These are phyloP conservation scores for Patellifolia procumbens DNA, from an alignment of 179 eudicot genomes.

Conservation along the genomic window DNA sequence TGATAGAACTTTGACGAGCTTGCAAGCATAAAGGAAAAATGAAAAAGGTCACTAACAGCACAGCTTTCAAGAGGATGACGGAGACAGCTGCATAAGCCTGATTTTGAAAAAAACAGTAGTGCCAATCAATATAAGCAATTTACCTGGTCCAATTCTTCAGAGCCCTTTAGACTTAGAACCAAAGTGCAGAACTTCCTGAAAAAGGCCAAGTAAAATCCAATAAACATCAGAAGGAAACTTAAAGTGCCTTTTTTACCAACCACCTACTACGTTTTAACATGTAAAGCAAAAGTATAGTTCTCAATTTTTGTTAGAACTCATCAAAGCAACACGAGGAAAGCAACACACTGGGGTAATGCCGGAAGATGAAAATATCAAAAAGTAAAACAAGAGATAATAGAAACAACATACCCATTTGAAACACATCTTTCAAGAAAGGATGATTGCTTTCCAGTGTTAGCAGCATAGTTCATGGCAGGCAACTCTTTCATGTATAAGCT, in stretches of 20 bases:
- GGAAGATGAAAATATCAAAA: neutral
- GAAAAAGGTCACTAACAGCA: neutral
- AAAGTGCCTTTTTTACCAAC: neutral
- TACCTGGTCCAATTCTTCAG: conserved; percentile 57
- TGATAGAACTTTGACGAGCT: neutral
- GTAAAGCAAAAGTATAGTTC: neutral
- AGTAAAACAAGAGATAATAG: neutral
- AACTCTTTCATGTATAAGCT: conserved; percentile 64
- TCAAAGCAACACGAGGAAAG: neutral
- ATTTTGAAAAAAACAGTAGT: neutral
- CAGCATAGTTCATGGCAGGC: conserved; percentile 89
- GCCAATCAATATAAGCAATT: conserved; percentile 16
- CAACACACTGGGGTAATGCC: neutral
- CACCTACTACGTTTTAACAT: neutral
- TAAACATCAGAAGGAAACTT: neutral
- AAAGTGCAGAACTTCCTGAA: conserved; percentile 81
- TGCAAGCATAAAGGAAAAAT: neutral
- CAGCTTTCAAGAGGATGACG: neutral
- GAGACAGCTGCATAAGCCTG: neutral
- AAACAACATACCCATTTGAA: conserved; percentile 60
- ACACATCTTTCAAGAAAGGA: conserved; percentile 85
- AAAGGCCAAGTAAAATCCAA: conserved; percentile 13
- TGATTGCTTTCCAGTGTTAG: conserved; percentile 88
- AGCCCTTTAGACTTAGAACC: conserved; percentile 49
- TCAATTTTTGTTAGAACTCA: neutral